These are phyloP conservation scores for Copromyces sp. DNA, from an alignment of 495 filamentous ascomycete genomes.

Conservation along the genomic window DNA sequence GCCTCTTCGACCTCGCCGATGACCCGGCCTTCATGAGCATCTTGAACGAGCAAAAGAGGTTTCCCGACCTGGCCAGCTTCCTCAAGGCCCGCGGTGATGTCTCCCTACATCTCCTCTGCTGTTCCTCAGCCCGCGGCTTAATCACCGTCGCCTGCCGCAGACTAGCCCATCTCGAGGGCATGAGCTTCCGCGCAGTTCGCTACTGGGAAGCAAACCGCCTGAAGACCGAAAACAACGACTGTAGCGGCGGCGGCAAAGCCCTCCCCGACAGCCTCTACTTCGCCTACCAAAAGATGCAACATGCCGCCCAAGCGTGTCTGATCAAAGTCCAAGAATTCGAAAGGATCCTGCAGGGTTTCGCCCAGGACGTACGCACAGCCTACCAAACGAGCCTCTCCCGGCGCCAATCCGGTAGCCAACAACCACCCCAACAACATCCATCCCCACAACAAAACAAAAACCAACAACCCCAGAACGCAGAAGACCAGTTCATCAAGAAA, in stretches of 20 bases:
- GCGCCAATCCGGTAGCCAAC: constrained; percentile 12
- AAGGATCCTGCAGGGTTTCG: constrained; percentile 32
- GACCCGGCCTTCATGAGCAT: constrained; percentile 38
- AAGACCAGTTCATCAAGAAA: constrained; percentile 28
- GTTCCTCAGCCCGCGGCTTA: constrained; percentile 62
- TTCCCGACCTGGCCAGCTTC: constrained; percentile 36
- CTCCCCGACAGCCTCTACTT: constrained; percentile 26
- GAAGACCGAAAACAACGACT: constrained; percentile 11
- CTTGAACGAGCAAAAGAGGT: constrained; percentile 32
- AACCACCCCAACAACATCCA: constrained; percentile 8
- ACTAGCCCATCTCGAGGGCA: constrained; percentile 38
- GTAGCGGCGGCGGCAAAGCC: constrained; percentile 11
- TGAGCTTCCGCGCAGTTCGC: constrained; percentile 24
- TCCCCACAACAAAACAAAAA: background rate
- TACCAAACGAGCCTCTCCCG: constrained; percentile 32
- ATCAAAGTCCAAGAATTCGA: constrained; percentile 41
- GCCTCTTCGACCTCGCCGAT: constrained; percentile 50
- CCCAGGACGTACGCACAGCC: constrained; percentile 33
- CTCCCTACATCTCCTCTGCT: constrained; percentile 58
- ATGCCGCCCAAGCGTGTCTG: constrained; percentile 27
- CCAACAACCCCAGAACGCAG: constrained; percentile 12
- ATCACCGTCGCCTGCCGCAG: constrained; percentile 57
- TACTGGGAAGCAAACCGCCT: constrained; percentile 26
- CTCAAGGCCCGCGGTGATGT: constrained; percentile 39
- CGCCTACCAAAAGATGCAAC: constrained; percentile 40